A percentile compares a stretch with the other conserved stretches of the same genome.
Evolutionary conservation across 2,329 filamentous ascomycete genomes (phyloP).

Genomic region (Plectosphaerella plurivora): DNA sequence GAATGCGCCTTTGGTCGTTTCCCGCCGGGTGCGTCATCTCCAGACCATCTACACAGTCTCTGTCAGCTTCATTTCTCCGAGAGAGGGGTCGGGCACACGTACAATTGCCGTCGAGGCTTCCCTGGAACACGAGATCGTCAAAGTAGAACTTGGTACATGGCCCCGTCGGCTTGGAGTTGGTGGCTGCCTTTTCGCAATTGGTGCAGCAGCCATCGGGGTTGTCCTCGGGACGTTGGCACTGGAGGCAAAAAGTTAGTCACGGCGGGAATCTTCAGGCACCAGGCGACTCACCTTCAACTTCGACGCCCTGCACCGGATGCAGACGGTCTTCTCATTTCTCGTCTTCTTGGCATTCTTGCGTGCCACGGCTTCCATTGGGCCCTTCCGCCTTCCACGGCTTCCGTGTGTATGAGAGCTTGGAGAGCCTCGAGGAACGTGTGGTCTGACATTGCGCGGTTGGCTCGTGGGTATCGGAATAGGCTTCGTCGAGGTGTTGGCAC

Average conservation of each 20-base stretch:
- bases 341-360: conserved; percentile 9
- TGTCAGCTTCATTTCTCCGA: background rate
- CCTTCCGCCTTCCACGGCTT: conserved; percentile 6
- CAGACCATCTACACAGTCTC: conserved; percentile 28
- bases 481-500: background rate
- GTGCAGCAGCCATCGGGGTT: conserved; percentile 4
- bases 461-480: background rate
- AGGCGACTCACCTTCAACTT: conserved; percentile 4
- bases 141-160: conserved; percentile 38
- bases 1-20: conserved; percentile 25
- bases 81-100: conserved; percentile 10
- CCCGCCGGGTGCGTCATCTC: conserved; percentile 33
- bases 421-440: background rate
- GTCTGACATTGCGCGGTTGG: background rate
- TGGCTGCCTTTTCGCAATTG: conserved; percentile 6
- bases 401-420: background rate
- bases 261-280: too few relatives aligned
- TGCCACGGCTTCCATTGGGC: conserved; percentile 7
- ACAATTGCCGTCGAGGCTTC: conserved; percentile 41
- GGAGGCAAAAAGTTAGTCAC: background rate
- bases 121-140: conserved; percentile 35
- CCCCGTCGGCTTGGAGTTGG: conserved; percentile 7
- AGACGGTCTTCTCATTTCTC: conserved; percentile 10
- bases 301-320: conserved; percentile 11
- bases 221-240: conserved; percentile 7